phyloP scores from a whole-genome alignment of 495 filamentous ascomycete genomes.

The Niebla homalea region DNA sequence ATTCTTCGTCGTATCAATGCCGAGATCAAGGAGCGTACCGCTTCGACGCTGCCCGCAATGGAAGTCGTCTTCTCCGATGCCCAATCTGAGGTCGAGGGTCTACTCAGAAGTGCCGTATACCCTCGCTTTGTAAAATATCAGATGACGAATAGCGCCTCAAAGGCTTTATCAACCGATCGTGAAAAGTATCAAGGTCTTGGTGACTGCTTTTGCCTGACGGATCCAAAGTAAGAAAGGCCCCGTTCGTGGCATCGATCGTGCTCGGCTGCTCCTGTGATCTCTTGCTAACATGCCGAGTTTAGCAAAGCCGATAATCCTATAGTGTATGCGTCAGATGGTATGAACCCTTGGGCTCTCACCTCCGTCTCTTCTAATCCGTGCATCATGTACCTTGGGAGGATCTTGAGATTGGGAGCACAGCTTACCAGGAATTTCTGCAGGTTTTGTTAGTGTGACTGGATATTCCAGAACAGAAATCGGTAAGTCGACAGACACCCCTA shows the following conservation, averaged over 20 bases:
- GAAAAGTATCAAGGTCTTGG: slow-evolving; percentile 27
- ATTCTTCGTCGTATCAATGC: slow-evolving; percentile 22
- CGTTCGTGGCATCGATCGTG: too few relatives aligned
- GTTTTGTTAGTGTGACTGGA: slow-evolving; percentile 34
- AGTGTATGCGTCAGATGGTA: slow-evolving; percentile 34
- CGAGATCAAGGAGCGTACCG: slow-evolving; percentile 29
- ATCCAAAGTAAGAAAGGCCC: slow-evolving; percentile 19
- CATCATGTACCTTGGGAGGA: too few relatives aligned
- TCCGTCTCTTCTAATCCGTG: too few relatives aligned
- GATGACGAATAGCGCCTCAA: slow-evolving; percentile 27
- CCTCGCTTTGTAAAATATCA: slow-evolving; percentile 37
- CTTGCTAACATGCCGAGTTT: not conserved
- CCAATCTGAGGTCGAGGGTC: slow-evolving; percentile 28
- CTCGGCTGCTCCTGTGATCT: not conserved
- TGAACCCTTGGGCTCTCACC: too few relatives aligned
- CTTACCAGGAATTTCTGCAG: too few relatives aligned
- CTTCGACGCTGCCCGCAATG: slow-evolving; percentile 27
- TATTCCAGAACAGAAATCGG: slow-evolving; percentile 31
- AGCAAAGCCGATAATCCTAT: slow-evolving; percentile 37
- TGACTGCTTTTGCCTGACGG: slow-evolving; percentile 33
- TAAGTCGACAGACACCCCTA: not conserved
- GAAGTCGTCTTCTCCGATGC: slow-evolving; percentile 34
- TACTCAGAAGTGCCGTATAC: slow-evolving; percentile 30
- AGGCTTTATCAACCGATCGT: slow-evolving; percentile 24
- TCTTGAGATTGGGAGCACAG: too few relatives aligned